Evolutionary conservation across 768 basidiomycete genomes (phyloP).

Genomic region (Mycena polygramma): DNA sequence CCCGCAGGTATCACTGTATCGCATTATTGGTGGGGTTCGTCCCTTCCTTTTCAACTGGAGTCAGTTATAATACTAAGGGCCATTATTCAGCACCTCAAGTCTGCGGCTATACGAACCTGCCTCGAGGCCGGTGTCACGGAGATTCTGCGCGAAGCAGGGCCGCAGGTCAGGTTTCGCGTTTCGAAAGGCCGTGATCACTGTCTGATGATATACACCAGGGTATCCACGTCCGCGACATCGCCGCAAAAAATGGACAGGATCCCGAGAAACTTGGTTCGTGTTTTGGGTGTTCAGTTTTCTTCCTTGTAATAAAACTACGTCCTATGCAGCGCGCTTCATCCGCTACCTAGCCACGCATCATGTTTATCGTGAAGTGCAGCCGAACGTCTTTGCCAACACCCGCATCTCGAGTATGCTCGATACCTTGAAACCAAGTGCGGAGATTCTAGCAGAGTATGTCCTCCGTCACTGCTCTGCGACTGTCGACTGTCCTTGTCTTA

Average conservation of each 20-base stretch:
- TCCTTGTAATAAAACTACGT: not conserved
- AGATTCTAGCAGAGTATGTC: constrained; percentile 45
- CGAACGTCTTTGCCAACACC: constrained; percentile 55
- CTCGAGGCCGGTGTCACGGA: constrained; percentile 53
- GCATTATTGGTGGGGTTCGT: constrained; percentile 45
- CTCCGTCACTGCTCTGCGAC: not conserved
- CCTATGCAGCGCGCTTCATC: constrained; percentile 49
- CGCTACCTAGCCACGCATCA: constrained; percentile 55
- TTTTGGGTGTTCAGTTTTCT: not conserved
- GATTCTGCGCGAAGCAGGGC: constrained; percentile 56
- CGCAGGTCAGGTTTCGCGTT: constrained; percentile 38
- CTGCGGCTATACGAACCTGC: constrained; percentile 47
- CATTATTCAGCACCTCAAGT: constrained; percentile 41
- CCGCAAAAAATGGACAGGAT: constrained; percentile 45
- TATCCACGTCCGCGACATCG: constrained; percentile 52
- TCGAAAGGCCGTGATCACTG: no score
- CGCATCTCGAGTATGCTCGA: constrained; percentile 53
- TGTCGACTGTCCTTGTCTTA: no score
- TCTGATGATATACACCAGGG: constrained; percentile 38
- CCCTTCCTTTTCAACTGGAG: not conserved
- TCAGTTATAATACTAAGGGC: not conserved
- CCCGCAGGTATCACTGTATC: constrained; percentile 44
- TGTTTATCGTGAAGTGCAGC: constrained; percentile 52
- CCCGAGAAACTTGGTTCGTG: constrained; percentile 50
- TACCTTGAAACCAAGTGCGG: constrained; percentile 46